phyloP scores from a whole-genome alignment of 1,284 basidiomycete species.

The Wolfiporia cocos region DNA sequence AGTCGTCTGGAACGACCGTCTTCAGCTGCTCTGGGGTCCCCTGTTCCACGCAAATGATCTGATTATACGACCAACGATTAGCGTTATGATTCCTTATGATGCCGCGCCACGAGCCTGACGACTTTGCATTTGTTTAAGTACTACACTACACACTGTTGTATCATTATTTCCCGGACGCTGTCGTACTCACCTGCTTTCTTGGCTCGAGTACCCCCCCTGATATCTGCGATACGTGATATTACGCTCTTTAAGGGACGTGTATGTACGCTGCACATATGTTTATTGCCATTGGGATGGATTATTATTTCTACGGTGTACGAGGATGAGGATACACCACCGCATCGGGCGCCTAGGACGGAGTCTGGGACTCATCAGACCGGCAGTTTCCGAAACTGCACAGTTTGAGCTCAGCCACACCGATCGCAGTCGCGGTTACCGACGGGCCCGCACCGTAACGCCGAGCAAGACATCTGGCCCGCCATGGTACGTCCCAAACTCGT shows the following conservation, averaged over 20 bases:
- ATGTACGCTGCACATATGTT: too few species aligned
- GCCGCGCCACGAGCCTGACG: too few species aligned
- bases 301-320: too few species aligned
- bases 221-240: too few species aligned
- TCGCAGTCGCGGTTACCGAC: background rate
- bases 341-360: background rate
- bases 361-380: too few species aligned
- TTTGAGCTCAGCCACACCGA: conserved; percentile 7
- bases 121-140: background rate
- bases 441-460: background rate
- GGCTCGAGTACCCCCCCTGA: too few species aligned
- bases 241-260: too few species aligned
- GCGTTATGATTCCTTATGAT: too few species aligned
- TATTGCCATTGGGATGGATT: too few species aligned
- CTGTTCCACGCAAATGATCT: conserved; percentile 28
- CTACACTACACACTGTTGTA: too few species aligned
- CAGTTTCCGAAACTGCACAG: conserved; percentile 6
- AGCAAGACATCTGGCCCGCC: conserved; percentile 19
- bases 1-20: conserved; percentile 42
- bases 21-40: conserved; percentile 25
- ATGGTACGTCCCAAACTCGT: conserved; percentile 17
- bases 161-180: background rate
- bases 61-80: background rate
- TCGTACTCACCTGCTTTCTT: too few species aligned
- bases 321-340: too few species aligned